Conservation (phyloP, 2,329 filamentous ascomycete species). For the Cercospora sp. region DNA sequence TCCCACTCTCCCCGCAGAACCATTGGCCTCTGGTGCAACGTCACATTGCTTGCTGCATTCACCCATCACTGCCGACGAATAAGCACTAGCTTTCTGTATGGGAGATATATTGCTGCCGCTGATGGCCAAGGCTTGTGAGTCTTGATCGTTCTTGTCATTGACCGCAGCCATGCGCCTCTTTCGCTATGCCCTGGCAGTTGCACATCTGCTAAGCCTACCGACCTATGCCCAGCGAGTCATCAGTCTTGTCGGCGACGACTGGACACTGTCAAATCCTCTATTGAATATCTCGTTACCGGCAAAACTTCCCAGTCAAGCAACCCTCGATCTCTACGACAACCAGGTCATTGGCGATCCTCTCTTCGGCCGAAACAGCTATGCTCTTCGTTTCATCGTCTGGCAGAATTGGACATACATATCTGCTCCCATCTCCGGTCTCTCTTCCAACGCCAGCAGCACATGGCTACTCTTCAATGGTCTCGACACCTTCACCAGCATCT, state of each 20-base stretch:
- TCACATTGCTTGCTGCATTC: constrained; percentile 1
- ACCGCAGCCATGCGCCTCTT: not conserved
- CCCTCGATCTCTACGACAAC: constrained; percentile 58
- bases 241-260: constrained; percentile 43
- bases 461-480: constrained; percentile 64
- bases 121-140: not conserved
- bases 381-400: constrained; percentile 60
- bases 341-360: constrained; percentile 57
- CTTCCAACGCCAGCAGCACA: constrained; percentile 42
- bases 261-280: constrained; percentile 42
- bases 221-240: constrained; percentile 39
- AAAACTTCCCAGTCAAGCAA: constrained; percentile 58
- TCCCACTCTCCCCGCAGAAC: not conserved
- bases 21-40: not conserved
- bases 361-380: constrained; percentile 60
- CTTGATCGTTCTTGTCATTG: not conserved
- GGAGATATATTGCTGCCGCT: not conserved
- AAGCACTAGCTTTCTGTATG: not conserved
- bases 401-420: constrained; percentile 63
- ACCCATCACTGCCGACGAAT: not conserved
- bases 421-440: constrained; percentile 46
- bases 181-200: not conserved
- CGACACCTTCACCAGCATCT: constrained; percentile 61
- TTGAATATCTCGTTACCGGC: constrained; percentile 57
- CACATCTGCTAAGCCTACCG: not conserved